Evolutionary conservation across 306 rosid species (phyloP).

Genomic region (Corylus avellana): DNA sequence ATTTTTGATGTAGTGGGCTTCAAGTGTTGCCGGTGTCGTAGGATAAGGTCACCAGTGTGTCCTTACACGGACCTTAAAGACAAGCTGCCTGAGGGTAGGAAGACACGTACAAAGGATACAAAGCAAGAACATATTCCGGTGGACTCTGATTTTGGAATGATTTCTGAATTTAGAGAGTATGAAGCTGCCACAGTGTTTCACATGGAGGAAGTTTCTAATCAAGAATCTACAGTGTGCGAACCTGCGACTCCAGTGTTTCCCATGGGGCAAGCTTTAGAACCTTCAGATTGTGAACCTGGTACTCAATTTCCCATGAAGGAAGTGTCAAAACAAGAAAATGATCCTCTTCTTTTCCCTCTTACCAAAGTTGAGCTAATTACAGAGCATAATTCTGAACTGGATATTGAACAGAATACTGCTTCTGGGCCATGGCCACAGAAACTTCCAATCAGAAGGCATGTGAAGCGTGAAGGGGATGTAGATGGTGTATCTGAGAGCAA

Average conservation of each 20-base stretch:
- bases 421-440: slow-evolving; percentile 63
- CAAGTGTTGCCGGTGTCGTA: slow-evolving; percentile 95
- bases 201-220: slow-evolving; percentile 43
- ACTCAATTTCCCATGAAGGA: slow-evolving; percentile 60
- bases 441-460: slow-evolving; percentile 79
- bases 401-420: slow-evolving; percentile 57
- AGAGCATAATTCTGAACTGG: slow-evolving; percentile 50
- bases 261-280: slow-evolving; percentile 46
- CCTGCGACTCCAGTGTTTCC: slow-evolving; percentile 61
- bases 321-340: slow-evolving; percentile 47
- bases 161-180: slow-evolving; percentile 43
- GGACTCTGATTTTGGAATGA: slow-evolving; percentile 55
- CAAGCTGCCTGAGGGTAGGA: slow-evolving; percentile 42
- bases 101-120: slow-evolving; percentile 32
- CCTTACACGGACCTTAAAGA: slow-evolving; percentile 60
- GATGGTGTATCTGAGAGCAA: slow-evolving; percentile 47
- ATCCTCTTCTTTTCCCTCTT: slow-evolving; percentile 75
- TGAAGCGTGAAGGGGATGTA: slow-evolving; percentile 67
- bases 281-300: slow-evolving; percentile 45
- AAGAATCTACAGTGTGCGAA: slow-evolving; percentile 43
- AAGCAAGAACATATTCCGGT: slow-evolving; percentile 56
- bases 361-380: slow-evolving; percentile 64
- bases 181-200: slow-evolving; percentile 64
- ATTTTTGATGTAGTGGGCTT: slow-evolving; percentile 62
- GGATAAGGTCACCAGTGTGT: slow-evolving; percentile 87